Conservation (phyloP, 179 eudicot genomes). For the Beta lomatogona region DNA sequence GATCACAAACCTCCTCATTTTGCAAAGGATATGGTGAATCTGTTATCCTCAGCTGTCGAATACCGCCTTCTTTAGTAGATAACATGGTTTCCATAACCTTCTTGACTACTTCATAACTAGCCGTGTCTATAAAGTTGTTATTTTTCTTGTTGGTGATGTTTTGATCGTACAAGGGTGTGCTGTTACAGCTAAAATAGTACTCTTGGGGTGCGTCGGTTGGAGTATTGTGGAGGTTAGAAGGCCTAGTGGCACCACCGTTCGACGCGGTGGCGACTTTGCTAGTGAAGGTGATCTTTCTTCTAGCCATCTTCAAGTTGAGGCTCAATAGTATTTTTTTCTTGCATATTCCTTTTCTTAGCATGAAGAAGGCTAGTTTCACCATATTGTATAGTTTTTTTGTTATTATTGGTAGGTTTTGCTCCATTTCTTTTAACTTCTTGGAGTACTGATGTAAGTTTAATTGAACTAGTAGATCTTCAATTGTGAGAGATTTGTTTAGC, state of each 20-base stretch:
- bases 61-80: not conserved
- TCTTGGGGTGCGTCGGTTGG: slow-evolving; percentile 14
- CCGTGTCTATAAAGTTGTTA: not conserved
- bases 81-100: slow-evolving; percentile 32
- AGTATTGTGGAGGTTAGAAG: not conserved
- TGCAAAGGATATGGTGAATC: slow-evolving; percentile 31
- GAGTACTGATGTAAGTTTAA: not conserved
- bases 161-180: slow-evolving; percentile 32
- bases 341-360: slow-evolving; percentile 37
- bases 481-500: not conserved
- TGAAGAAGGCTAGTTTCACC: slow-evolving; percentile 30
- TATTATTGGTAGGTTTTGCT: slow-evolving; percentile 31
- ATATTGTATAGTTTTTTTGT: slow-evolving; percentile 37
- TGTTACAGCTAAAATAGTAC: slow-evolving; percentile 40
- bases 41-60: slow-evolving; percentile 29
- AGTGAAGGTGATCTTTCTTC: slow-evolving; percentile 24
- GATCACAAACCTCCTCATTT: not conserved
- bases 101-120: slow-evolving; percentile 13
- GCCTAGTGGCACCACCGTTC: not conserved
- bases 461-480: not conserved
- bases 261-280: slow-evolving; percentile 27
- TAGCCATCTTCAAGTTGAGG: slow-evolving; percentile 32
- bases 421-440: slow-evolving; percentile 21
- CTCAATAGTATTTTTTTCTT: slow-evolving; percentile 35
- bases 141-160: slow-evolving; percentile 28